Percentiles rank a stretch among this genome's conserved stretches.
These are phyloP conservation scores for Penicillium roqueforti DNA, from an alignment of 495 filamentous ascomycete genomes.

Conservation along the genomic window DNA sequence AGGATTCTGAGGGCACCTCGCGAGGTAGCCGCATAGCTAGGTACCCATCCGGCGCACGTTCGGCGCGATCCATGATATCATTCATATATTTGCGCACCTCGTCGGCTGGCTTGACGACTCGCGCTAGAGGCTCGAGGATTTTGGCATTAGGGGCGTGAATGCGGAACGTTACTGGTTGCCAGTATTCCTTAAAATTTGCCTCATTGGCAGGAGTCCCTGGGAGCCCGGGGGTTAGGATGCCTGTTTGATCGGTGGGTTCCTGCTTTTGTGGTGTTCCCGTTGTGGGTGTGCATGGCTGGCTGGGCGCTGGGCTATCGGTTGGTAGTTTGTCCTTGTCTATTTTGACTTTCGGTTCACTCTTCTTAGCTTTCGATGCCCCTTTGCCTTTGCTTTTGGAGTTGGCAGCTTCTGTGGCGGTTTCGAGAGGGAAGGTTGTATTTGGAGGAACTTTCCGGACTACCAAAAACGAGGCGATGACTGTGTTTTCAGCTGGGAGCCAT, in stretches of 20 bases:
- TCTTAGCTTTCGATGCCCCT: conserved; percentile 36
- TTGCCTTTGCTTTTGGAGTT: conserved; percentile 31
- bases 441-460: conserved; percentile 47
- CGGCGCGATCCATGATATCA: conserved; percentile 70
- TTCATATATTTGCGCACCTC: conserved; percentile 82
- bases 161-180: conserved; percentile 83
- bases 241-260: conserved; percentile 19
- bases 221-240: conserved; percentile 2
- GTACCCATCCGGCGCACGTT: conserved; percentile 64
- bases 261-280: conserved; percentile 17
- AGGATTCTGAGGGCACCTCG: conserved; percentile 30
- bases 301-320: conserved; percentile 8
- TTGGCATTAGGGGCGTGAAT: conserved; percentile 59
- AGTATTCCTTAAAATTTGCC: conserved; percentile 63
- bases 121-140: conserved; percentile 67
- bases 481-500: conserved; percentile 47
- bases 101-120: conserved; percentile 71
- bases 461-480: conserved; percentile 51
- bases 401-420: conserved; percentile 26
- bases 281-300: conserved; percentile 9
- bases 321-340: conserved; percentile 24
- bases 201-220: conserved; percentile 12
- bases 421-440: conserved; percentile 39
- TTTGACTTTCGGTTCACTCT: conserved; percentile 32
- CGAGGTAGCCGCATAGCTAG: conserved; percentile 62